A percentile compares a stretch with the other conserved stretches of the same genome.
These are phyloP conservation scores for Solanum pinnatisectum DNA, from an alignment of 257 asterid genomes.

Conservation along the genomic window DNA sequence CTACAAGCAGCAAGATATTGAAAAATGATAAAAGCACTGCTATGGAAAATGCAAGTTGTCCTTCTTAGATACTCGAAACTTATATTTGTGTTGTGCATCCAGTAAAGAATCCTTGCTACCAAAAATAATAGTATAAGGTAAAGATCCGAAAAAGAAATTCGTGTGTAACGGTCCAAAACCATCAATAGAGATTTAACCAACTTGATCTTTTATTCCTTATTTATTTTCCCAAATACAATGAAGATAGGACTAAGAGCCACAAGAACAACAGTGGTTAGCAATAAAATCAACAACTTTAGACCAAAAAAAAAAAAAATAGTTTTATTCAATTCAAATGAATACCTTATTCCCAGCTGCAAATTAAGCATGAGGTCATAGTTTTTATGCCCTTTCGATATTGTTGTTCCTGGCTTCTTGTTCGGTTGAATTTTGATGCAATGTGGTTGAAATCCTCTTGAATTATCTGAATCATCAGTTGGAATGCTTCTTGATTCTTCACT, in stretches of 20 bases:
- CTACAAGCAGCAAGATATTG: not conserved
- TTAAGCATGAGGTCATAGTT: conserved; percentile 89
- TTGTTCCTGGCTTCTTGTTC: conserved; percentile 44
- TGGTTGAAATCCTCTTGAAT: conserved; percentile 15
- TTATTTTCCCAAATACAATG: not conserved
- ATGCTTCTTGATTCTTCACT: conserved; percentile 19
- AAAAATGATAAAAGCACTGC: not conserved
- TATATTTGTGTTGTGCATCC: not conserved
- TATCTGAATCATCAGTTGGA: conserved; percentile 18
- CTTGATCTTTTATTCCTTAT: not conserved
- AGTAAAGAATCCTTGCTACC: not conserved
- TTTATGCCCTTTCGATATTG: conserved; percentile 74
- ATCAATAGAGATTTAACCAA: not conserved
- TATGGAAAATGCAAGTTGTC: not conserved
- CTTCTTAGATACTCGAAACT: not conserved
- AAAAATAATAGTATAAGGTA: not conserved
- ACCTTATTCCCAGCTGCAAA: conserved; percentile 97
- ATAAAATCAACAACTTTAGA: not conserved
- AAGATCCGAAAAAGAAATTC: not conserved
- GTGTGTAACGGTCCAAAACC: not conserved
- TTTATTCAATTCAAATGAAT: not conserved
- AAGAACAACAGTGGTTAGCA: not conserved
- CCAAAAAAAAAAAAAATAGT: not conserved
- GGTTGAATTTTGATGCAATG: conserved; percentile 47
- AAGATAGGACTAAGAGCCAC: not conserved